These are phyloP conservation scores for Salmacisia buchloeana DNA, from an alignment of 1,284 basidiomycete species.

Conservation along the genomic window DNA sequence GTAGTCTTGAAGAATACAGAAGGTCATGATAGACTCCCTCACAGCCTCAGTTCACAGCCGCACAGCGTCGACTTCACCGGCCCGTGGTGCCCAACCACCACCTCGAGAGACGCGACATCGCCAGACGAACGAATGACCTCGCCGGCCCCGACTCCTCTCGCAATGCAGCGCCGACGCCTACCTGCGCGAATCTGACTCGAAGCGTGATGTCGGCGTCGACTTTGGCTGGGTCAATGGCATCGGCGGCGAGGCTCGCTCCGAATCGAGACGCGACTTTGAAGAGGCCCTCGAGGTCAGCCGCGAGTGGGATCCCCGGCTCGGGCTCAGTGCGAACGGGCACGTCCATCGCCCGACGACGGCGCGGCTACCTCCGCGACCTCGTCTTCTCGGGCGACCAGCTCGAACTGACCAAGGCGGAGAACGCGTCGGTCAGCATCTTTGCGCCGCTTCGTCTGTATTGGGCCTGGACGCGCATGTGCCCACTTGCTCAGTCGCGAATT, in stretches of 20 bases:
- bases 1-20: no score
- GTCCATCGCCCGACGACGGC: constrained; percentile 18
- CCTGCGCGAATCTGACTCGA: constrained; percentile 15
- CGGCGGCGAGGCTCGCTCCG: neutral
- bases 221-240: neutral
- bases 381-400: constrained; percentile 45
- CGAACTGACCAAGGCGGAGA: constrained; percentile 43
- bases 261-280: constrained; percentile 24
- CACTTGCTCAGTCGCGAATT: constrained; percentile 47
- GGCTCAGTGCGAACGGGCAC: constrained; percentile 26
- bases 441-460: constrained; percentile 44
- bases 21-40: no score
- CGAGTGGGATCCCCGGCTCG: constrained; percentile 23
- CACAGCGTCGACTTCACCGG: no score
- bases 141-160: no score
- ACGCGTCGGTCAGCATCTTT: constrained; percentile 46
- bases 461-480: constrained; percentile 44
- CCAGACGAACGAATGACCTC: no score
- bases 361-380: constrained; percentile 25
- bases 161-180: constrained; percentile 26
- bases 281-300: constrained; percentile 32
- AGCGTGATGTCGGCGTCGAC: neutral
- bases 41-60: no score
- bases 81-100: no score
- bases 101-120: no score